A percentile compares a stretch with the other conserved stretches of the same genome.
phyloP scores from a whole-genome alignment of 1,284 basidiomycete species.

The Heterobasidion annosum region DNA sequence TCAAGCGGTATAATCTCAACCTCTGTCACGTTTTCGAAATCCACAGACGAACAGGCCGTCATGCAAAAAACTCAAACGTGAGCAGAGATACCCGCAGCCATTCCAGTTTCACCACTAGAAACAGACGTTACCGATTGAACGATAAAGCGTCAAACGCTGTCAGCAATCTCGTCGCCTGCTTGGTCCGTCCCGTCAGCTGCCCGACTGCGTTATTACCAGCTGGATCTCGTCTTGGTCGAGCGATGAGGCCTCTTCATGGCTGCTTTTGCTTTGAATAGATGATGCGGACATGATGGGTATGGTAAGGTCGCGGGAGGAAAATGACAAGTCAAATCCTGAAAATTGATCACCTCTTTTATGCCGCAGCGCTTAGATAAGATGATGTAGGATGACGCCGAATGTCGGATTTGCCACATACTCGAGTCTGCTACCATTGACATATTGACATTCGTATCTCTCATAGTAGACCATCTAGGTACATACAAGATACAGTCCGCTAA shows the following conservation, averaged over 20 bases:
- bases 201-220: slow-evolving; percentile 38
- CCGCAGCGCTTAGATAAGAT: too few species aligned
- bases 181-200: slow-evolving; percentile 16
- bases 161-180: slow-evolving; percentile 6
- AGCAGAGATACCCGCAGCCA: slow-evolving; percentile 82
- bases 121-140: slow-evolving; percentile 62
- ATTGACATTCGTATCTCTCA: too few species aligned
- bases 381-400: too few species aligned
- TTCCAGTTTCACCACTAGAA: slow-evolving; percentile 55
- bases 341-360: too few species aligned
- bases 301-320: too few species aligned
- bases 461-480: too few species aligned
- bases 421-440: too few species aligned
- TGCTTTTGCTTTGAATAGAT: slow-evolving; percentile 11
- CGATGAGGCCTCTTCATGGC: slow-evolving; percentile 17
- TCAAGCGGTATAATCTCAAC: slow-evolving; percentile 93
- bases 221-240: slow-evolving; percentile 49
- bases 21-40: slow-evolving; percentile 27
- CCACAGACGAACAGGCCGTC: not conserved
- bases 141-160: slow-evolving; percentile 19
- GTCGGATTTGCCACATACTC: too few species aligned
- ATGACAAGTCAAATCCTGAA: too few species aligned
- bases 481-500: too few species aligned
- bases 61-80: not conserved
- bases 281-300: slow-evolving; percentile 10